Percentiles rank a stretch among this genome's conserved stretches.
Conservation (phyloP, 1,284 basidiomycete species). For the Malassezia equina region DNA sequence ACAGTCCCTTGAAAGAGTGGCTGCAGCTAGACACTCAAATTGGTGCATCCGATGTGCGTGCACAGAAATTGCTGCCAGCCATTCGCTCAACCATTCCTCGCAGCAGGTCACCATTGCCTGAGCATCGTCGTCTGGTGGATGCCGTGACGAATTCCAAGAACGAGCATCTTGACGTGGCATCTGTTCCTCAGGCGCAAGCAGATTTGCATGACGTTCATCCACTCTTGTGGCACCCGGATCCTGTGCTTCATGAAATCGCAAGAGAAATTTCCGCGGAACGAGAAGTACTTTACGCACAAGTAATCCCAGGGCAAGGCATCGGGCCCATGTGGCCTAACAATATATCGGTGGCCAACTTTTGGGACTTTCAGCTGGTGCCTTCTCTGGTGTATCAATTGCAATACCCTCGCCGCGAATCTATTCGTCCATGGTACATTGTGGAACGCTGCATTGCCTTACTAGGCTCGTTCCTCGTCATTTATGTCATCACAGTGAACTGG, state of each 20-base stretch:
- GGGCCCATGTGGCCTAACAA: slow-evolving; percentile 68
- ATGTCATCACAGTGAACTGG: slow-evolving; percentile 52
- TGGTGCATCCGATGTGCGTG: slow-evolving; percentile 5
- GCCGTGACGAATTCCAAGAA: background rate
- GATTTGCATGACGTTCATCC: slow-evolving; percentile 51
- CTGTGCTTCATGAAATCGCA: slow-evolving; percentile 53
- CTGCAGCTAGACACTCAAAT: background rate
- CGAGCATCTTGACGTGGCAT: background rate
- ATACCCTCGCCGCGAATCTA: slow-evolving; percentile 81
- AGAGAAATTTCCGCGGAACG: slow-evolving; percentile 66
- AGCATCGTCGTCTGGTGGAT: background rate
- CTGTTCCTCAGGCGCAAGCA: background rate
- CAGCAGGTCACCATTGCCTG: slow-evolving; percentile 5
- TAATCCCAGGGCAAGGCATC: background rate
- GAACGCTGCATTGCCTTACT: slow-evolving; percentile 92
- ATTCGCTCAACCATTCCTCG: background rate
- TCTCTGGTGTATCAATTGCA: slow-evolving; percentile 92
- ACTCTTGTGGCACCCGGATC: slow-evolving; percentile 65
- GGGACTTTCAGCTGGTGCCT: slow-evolving; percentile 77
- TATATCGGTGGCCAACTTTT: slow-evolving; percentile 72
- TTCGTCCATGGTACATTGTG: slow-evolving; percentile 79
- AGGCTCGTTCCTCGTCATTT: slow-evolving; percentile 81
- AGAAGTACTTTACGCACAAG: slow-evolving; percentile 59
- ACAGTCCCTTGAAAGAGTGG: background rate
- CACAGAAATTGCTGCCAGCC: background rate